A percentile compares a stretch with the other conserved stretches of the same genome.
phyloP scores from a whole-genome alignment of 805 yeast species.

The Saccharomycopsis fibuligera region DNA sequence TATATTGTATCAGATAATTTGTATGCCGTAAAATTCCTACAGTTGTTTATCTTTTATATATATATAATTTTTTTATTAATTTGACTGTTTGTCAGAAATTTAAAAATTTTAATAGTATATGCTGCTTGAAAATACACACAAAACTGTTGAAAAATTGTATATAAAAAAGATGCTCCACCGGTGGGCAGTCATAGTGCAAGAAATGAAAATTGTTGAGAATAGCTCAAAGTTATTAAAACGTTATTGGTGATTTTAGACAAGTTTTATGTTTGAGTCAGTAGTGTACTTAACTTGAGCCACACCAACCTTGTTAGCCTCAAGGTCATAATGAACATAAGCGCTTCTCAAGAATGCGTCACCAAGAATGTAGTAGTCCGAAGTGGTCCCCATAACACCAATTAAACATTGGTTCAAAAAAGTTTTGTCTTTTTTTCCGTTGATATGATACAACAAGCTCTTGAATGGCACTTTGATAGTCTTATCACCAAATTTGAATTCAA shows the following conservation, averaged over 20 bases:
- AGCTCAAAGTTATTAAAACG: too few relatives aligned
- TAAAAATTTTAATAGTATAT: too few relatives aligned
- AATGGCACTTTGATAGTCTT: slow-evolving; percentile 45
- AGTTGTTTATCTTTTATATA: too few relatives aligned
- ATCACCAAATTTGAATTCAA: slow-evolving; percentile 54
- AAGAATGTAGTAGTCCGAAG: slow-evolving; percentile 34
- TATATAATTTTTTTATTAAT: too few relatives aligned
- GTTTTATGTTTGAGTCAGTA: slow-evolving; percentile 24
- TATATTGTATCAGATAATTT: too few relatives aligned
- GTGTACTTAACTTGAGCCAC: slow-evolving; percentile 40
- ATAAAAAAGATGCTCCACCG: too few relatives aligned
- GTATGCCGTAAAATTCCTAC: too few relatives aligned
- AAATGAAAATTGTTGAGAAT: neutral
- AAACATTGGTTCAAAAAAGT: slow-evolving; percentile 33
- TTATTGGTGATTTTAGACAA: too few relatives aligned
- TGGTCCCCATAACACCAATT: slow-evolving; percentile 35
- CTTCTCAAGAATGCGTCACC: slow-evolving; percentile 51
- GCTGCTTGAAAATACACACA: too few relatives aligned
- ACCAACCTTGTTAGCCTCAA: slow-evolving; percentile 38
- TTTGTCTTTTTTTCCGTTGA: slow-evolving; percentile 20
- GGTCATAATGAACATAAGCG: slow-evolving; percentile 50
- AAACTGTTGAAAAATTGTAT: too few relatives aligned
- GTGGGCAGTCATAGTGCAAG: too few relatives aligned
- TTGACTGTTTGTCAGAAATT: too few relatives aligned
- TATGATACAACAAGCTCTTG: slow-evolving; percentile 25